Conservation (phyloP, 2,329 filamentous ascomycete genomes). For the Chrysoporthe austroafricana region DNA sequence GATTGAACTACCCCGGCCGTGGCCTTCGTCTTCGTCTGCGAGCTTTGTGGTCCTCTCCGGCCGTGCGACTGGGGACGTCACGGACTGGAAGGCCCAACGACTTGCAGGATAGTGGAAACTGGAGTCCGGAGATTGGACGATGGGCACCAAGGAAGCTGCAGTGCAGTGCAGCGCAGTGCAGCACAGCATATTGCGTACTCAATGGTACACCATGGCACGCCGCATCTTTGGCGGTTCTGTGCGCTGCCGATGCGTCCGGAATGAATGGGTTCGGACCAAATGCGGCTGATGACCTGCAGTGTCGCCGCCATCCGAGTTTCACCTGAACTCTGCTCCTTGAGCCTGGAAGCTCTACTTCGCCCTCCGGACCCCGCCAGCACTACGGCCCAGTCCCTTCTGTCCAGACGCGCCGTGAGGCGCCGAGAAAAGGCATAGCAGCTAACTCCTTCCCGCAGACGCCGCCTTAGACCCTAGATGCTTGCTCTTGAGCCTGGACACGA, state of each 20-base stretch:
- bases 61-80: background rate
- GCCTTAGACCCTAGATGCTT: background rate
- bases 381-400: background rate
- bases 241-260: background rate
- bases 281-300: conserved; percentile 22
- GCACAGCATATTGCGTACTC: no score
- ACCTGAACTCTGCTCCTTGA: conserved; percentile 22
- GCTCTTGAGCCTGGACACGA: background rate
- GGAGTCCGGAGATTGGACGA: background rate
- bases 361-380: background rate
- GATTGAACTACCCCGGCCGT: background rate
- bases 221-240: background rate
- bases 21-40: background rate
- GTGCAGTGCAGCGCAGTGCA: background rate
- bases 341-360: conserved; percentile 1
- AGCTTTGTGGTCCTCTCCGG: background rate
- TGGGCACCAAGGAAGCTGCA: background rate
- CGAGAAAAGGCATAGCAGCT: background rate
- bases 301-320: conserved; percentile 26
- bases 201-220: background rate
- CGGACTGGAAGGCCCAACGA: background rate
- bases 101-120: background rate
- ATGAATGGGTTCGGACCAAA: conserved; percentile 14
- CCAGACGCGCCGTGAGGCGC: background rate
- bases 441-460: background rate